phyloP scores from a whole-genome alignment of 192 early-diverging fungal genomes.

The Backusella mclennaniae region DNA sequence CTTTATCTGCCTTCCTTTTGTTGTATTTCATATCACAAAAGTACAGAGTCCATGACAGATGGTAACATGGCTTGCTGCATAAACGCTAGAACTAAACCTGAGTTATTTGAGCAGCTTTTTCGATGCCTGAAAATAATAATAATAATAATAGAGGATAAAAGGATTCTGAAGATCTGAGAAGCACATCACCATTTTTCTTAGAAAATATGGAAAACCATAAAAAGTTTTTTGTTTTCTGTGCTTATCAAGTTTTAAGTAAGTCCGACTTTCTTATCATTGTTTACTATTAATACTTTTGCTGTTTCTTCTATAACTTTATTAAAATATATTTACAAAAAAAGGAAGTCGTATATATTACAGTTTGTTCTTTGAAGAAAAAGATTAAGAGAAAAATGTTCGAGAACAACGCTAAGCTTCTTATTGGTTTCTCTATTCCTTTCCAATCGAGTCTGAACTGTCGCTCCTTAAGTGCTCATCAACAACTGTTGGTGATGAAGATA shows the following conservation, averaged over 20 bases:
- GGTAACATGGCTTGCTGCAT: neutral
- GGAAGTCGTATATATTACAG: neutral
- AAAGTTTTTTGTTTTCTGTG: too few species aligned
- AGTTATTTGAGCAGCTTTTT: neutral
- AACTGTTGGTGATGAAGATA: neutral
- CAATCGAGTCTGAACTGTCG: neutral
- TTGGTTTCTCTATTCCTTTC: neutral
- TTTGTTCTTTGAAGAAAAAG: neutral
- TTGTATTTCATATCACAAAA: neutral
- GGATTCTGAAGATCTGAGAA: too few species aligned
- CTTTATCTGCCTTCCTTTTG: neutral
- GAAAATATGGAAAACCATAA: too few species aligned
- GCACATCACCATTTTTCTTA: too few species aligned
- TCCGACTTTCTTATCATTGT: too few species aligned
- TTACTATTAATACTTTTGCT: neutral
- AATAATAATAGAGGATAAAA: too few species aligned
- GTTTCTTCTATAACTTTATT: neutral
- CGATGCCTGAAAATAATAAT: neutral
- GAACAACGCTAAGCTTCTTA: neutral
- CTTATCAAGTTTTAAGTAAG: too few species aligned
- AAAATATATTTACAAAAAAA: neutral
- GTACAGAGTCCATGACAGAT: neutral
- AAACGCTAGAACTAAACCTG: neutral
- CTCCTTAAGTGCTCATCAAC: neutral
- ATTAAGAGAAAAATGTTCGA: neutral